Base-by-base conservation (phyloP, 1,284 basidiomycete species). In the Ceratobasidium sp. region DNA sequence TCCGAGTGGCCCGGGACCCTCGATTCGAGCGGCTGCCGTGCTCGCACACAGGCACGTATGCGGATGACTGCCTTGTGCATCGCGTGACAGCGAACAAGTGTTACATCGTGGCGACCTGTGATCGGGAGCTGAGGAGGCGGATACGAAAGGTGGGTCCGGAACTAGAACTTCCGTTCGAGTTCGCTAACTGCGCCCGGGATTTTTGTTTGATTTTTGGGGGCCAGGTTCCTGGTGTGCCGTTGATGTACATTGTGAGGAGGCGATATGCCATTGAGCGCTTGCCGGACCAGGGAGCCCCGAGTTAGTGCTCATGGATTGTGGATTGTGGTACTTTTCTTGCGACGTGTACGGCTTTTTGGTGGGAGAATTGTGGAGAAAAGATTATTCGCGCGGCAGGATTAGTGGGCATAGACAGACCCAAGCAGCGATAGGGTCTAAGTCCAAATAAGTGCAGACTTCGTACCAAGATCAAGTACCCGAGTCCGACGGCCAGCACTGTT, bases 51-150 rank as follows among this genome's bases (percentile, higher is more conserved):
- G 97, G 97, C 16, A 98, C 96, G 14, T 99, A 99, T 79, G 97
- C 97, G 23, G 97, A 99, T 80, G 97, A 99, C 84, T 99, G 97
- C 80, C 88, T 99, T 34, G 92, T 99, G 21, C 93, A 99, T 79
- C 89, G 97, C 41, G 94, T 98, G 18, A 94, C 92, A 2, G 89
- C 94, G 26, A 95, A 97, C 83, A 93, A 96, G 80, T 98, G 97
- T 82, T 99, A 94, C 81, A 92, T 99, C 77, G 96, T 99, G 32
- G 97, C 97, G 18, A 99, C 97, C 39, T 99, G 97, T 79, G 97
- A 99, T 86, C 86, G 96, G 73, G 97, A 98, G 78, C 86, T 99
- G 46, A 87, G 97, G 46, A 85, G 96, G 61, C 86, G 97, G 69
- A 91, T 99, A 80, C 87, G 97, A 43, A 96, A 98, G 80, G 84